Base-by-base conservation (phyloP, 2,329 filamentous ascomycete species). In the Aspergillus piperis region DNA sequence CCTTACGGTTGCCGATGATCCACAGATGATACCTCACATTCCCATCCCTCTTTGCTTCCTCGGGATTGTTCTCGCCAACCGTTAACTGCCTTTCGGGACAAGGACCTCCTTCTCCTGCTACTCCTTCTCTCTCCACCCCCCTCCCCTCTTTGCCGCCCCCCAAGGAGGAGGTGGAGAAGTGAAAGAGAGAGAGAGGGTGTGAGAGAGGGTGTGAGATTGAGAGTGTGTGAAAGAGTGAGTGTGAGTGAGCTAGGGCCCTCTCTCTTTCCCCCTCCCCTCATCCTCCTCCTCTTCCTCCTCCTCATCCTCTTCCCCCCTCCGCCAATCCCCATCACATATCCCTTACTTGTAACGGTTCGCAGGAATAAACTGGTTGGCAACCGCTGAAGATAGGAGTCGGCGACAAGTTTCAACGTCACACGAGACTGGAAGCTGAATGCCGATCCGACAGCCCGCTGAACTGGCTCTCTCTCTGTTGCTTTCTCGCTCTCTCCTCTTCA, bases 321-420 rank as follows among this genome's bases (percentile, higher is more conserved):
- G 17, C 17, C 25, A 36, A 36, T 36, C 32, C 32, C 47, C 25
- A 17, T 49, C 50, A 36, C 44, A 21, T 38, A 58, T 47, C 59
- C 59, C 59, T 61, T 61, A 25, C 59, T 30, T 56, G 30, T 19
- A 52, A 52, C 36, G 47, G 49, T 44, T 50, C 17, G 50, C 55
- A 58, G 57, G 55, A 44, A 11, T 13, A 13, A 13, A 23, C 44
- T 42, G n/a, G 15, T 23, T 49, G 44, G 44, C 44, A 25, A 17
- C 25, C 41, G 39, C 15, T 47, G 36, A 36, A 51, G n/a, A 51
- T 38, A 23, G 54, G 27, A 39, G 30, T 27, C 36, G 25, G 50
- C 42, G 32, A 25, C 27, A 47, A 49, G 57, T 47, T 48, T 52
- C 50, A 57, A 59, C 17, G 57, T 59, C 47, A 56, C 57, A 59